A percentile compares a stretch with the other conserved stretches of the same genome.
Conservation (phyloP, 1,139 yeast genomes). For the Pichia sp. region DNA sequence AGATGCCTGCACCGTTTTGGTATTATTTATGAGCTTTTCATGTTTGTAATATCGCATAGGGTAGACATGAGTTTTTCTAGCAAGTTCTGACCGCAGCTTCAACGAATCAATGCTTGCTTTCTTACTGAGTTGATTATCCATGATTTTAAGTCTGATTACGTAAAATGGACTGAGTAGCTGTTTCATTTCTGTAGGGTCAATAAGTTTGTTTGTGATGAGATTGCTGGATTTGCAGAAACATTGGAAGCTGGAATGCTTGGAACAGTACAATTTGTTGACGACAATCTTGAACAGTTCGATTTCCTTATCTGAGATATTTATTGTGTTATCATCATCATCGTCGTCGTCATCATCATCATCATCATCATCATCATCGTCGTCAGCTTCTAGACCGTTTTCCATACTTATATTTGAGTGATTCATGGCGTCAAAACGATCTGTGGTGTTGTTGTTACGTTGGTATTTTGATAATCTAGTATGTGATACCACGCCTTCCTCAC, state of each 20-base stretch:
- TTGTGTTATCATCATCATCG: constrained; percentile 11
- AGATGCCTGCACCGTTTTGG: not conserved
- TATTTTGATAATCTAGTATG: too few relatives aligned
- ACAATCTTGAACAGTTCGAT: constrained; percentile 19
- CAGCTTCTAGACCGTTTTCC: not conserved
- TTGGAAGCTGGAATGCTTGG: constrained; percentile 21
- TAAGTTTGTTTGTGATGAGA: not conserved
- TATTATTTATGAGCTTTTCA: not conserved
- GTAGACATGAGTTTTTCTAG: not conserved
- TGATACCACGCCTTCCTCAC: too few relatives aligned
- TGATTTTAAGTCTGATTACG: constrained; percentile 6
- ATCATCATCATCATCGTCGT: not conserved
- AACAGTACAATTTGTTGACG: constrained; percentile 16
- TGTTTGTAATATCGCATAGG: constrained; percentile 10
- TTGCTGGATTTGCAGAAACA: constrained; percentile 15
- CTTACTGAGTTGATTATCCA: not conserved
- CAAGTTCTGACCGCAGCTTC: constrained; percentile 1
- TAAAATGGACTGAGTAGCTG: constrained; percentile 13
- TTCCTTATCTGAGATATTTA: constrained; percentile 13
- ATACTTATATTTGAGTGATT: too few relatives aligned
- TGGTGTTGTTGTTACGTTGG: too few relatives aligned
- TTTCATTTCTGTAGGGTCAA: not conserved
- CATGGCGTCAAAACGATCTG: constrained; percentile 1
- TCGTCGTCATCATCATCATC: constrained; percentile 12
- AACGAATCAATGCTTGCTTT: constrained; percentile 1